These are phyloP conservation scores for Ulmus americana DNA, from an alignment of 331 rosid species.

Conservation along the genomic window DNA sequence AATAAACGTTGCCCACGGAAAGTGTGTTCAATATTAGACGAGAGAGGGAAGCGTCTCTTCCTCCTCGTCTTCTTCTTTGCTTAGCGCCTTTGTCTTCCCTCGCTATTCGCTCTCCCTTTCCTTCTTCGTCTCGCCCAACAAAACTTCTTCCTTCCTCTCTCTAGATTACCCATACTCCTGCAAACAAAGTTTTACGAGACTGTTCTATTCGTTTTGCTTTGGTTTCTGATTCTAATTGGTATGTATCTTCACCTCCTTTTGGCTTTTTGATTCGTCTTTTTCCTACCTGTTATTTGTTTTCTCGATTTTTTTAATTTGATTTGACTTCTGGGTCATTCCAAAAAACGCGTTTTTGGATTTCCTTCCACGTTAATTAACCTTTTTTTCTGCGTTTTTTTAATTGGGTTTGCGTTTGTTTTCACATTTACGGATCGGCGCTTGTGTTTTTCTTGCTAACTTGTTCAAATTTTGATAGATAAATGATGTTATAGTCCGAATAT, in stretches of 20 bases:
- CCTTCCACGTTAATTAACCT: slow-evolving; percentile 21
- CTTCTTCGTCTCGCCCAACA: slow-evolving; percentile 15
- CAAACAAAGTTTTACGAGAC: not conserved
- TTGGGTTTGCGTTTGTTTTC: slow-evolving; percentile 13
- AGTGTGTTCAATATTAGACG: slow-evolving; percentile 9
- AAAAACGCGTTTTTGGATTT: slow-evolving; percentile 9
- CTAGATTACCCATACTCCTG: not conserved
- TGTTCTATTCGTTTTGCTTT: slow-evolving; percentile 15
- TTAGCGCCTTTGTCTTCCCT: slow-evolving; percentile 32
- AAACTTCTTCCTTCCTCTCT: slow-evolving; percentile 4
- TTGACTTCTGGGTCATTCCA: slow-evolving; percentile 24
- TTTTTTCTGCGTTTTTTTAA: slow-evolving; percentile 16
- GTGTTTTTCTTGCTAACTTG: slow-evolving; percentile 9
- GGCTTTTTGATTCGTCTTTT: slow-evolving; percentile 6
- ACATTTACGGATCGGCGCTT: slow-evolving; percentile 16
- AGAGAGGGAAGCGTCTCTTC: not conserved
- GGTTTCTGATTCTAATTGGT: slow-evolving; percentile 40
- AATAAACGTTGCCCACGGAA: slow-evolving; percentile 13
- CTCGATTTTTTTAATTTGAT: slow-evolving; percentile 7
- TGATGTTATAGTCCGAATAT: not conserved
- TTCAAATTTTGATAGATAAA: slow-evolving; percentile 7
- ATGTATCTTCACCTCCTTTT: slow-evolving; percentile 12
- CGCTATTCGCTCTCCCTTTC: slow-evolving; percentile 40
- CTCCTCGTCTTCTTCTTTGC: slow-evolving; percentile 18
- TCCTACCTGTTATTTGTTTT: slow-evolving; percentile 12